phyloP scores from a whole-genome alignment of 2,329 filamentous ascomycete species.

The Lizonia empirigonia region DNA sequence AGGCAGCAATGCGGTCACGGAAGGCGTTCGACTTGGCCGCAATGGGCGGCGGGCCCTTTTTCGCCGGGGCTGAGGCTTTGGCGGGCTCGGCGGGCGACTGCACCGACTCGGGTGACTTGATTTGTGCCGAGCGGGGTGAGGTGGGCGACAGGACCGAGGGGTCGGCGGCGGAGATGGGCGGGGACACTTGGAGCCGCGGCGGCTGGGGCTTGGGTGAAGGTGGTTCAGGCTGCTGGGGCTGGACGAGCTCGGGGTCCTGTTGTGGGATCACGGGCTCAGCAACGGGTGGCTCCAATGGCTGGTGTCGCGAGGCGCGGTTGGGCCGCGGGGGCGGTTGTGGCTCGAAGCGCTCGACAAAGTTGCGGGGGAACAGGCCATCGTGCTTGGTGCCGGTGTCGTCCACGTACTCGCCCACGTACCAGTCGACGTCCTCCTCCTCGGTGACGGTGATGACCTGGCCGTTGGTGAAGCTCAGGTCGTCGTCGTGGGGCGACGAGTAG shows the following conservation, averaged over 20 bases:
- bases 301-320: slow-evolving; percentile 65
- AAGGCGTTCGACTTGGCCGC: slow-evolving; percentile 87
- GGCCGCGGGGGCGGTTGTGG: slow-evolving; percentile 88
- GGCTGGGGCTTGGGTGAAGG: slow-evolving; percentile 48
- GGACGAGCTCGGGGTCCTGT: slow-evolving; percentile 31
- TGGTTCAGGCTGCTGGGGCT: slow-evolving; percentile 31
- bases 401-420: slow-evolving; percentile 88
- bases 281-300: slow-evolving; percentile 42
- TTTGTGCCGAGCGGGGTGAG: slow-evolving; percentile 34
- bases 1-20: slow-evolving; percentile 93
- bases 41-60: slow-evolving; percentile 68
- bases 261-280: slow-evolving; percentile 37
- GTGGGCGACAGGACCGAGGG: slow-evolving; percentile 32
- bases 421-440: slow-evolving; percentile 89
- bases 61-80: slow-evolving; percentile 50
- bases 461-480: slow-evolving; percentile 84
- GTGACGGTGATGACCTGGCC: slow-evolving; percentile 94
- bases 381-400: slow-evolving; percentile 75
- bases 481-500: slow-evolving; percentile 89
- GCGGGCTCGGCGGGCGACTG: slow-evolving; percentile 45
- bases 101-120: slow-evolving; percentile 26
- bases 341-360: slow-evolving; percentile 97
- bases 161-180: slow-evolving; percentile 30
- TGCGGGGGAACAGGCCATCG: slow-evolving; percentile 90
- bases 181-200: slow-evolving; percentile 42